These are phyloP conservation scores for Fusarium sp. DNA, from an alignment of 2,329 filamentous ascomycete genomes.

Conservation along the genomic window DNA sequence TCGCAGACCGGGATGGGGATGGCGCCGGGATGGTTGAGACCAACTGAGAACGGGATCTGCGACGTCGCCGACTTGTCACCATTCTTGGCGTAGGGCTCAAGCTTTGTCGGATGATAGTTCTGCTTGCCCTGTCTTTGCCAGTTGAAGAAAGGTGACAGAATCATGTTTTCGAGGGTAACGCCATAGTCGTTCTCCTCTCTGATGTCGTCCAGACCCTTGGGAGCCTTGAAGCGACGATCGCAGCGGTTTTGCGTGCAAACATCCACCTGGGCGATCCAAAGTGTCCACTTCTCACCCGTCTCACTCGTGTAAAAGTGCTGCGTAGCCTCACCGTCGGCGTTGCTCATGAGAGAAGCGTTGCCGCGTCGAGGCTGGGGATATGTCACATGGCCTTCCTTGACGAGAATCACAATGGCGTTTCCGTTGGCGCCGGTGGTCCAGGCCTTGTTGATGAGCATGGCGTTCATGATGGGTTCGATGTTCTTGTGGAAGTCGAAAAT, in stretches of 20 bases:
- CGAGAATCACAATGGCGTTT: not conserved
- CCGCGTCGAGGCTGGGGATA: not conserved
- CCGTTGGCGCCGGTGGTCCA: not conserved
- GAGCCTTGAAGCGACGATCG: not conserved
- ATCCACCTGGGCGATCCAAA: not conserved
- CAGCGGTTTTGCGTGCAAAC: not conserved
- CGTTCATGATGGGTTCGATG: not conserved
- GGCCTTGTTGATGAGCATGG: not conserved
- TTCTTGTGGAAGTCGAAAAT: not conserved
- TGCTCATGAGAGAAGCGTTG: not conserved
- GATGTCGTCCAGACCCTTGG: not conserved
- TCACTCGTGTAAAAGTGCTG: not conserved
- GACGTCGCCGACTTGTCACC: not conserved
- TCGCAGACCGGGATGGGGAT: not conserved
- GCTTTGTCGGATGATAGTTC: not conserved
- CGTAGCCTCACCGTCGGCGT: not conserved
- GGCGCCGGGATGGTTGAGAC: not conserved
- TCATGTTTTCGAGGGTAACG: not conserved
- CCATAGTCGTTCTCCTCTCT: not conserved
- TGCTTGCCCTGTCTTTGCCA: not conserved
- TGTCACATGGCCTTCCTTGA: not conserved
- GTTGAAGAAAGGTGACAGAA: not conserved
- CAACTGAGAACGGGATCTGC: not conserved
- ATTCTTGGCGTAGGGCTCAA: not conserved
- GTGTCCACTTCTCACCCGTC: not conserved